Conservation (phyloP, 2,329 filamentous ascomycete genomes). For the Gnomoniopsis smithogilvyi region DNA sequence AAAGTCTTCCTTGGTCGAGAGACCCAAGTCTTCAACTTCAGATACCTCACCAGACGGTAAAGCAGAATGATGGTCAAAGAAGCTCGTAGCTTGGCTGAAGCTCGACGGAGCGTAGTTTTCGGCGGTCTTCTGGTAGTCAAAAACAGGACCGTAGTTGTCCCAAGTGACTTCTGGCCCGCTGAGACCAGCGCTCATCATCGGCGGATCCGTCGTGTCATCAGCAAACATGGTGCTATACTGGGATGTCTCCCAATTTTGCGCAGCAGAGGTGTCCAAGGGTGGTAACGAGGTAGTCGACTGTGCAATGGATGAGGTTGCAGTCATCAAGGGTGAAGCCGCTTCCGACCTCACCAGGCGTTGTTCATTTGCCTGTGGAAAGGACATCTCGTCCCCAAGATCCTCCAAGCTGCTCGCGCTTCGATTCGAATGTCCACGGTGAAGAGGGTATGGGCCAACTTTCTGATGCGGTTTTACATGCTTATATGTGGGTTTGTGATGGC, state of each 20-base stretch:
- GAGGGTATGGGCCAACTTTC: slow-evolving; percentile 60
- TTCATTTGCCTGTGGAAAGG: slow-evolving; percentile 34
- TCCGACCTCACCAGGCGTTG: slow-evolving; percentile 59
- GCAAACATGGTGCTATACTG: slow-evolving; percentile 52
- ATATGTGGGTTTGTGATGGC: slow-evolving; percentile 60
- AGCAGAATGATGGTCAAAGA: slow-evolving; percentile 52
- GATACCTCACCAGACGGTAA: slow-evolving; percentile 66
- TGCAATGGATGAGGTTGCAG: slow-evolving; percentile 44
- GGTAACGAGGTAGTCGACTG: slow-evolving; percentile 52
- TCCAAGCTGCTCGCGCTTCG: slow-evolving; percentile 50
- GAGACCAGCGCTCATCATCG: slow-evolving; percentile 41
- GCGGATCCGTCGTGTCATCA: slow-evolving; percentile 44
- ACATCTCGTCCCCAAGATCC: slow-evolving; percentile 34
- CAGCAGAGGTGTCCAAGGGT: slow-evolving; percentile 56
- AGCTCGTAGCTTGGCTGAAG: slow-evolving; percentile 54
- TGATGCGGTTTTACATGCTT: slow-evolving; percentile 60
- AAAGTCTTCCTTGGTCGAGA: slow-evolving; percentile 33
- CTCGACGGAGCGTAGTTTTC: slow-evolving; percentile 51
- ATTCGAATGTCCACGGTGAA: slow-evolving; percentile 56
- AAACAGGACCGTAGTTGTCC: background rate
- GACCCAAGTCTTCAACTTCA: slow-evolving; percentile 58
- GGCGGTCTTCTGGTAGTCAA: slow-evolving; percentile 34
- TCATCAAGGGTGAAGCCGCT: slow-evolving; percentile 56
- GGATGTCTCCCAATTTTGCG: slow-evolving; percentile 41
- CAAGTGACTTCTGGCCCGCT: background rate